Base-by-base conservation (phyloP, 1,284 basidiomycete genomes). In the Austroboletus novae-zelandiae region DNA sequence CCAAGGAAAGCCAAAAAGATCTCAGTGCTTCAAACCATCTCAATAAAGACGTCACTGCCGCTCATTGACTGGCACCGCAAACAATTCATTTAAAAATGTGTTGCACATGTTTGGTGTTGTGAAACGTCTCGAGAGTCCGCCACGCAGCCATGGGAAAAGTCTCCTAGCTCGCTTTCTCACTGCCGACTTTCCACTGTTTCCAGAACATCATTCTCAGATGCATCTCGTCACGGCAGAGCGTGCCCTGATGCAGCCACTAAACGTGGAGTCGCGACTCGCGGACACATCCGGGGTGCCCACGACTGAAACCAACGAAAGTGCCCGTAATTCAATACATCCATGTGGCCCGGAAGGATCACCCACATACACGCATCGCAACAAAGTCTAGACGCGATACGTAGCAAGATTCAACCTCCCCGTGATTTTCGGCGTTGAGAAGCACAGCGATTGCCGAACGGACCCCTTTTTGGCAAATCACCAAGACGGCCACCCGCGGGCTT, bases 291-390 rank as follows among this genome's bases (percentile, higher is more conserved):
- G 18, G 37, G 18, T 18, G 25, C 9, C 4, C 14, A 13, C 14
- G 30, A 6, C 7, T 27, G 25, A 43, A 47, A 30, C n/a, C 15
- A 14, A 30, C 46, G 41, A 53, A 23, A 17, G 14, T 32, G 35
- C 46, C 31, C 9, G 20, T 23, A 15, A 7, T 32, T 11, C 14
- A 13, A 14, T 14, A 13, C 31, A 32, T 32, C 54, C 45, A 35
- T 23, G 27, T 9, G 27, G 27, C 39, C n/a, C 41, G 7, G 20
- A 43, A 14, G 35, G 35, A 31, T 2, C 9, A 56, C 23, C 13
- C 14, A 55, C 42, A 32, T 40, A 42, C 29, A 45, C 44, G 49
- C 32, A 17, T 39, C 15, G 36, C 34, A 25, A 43, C 46, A n/a
- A 34, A 20, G 11, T 53, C 35, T 27, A 45, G 29, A 30, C 25